Evolutionary conservation across 1,284 basidiomycete genomes (phyloP), one percentile per base, ranked within the genome.

Genomic region (Ustilago hordei): DNA sequence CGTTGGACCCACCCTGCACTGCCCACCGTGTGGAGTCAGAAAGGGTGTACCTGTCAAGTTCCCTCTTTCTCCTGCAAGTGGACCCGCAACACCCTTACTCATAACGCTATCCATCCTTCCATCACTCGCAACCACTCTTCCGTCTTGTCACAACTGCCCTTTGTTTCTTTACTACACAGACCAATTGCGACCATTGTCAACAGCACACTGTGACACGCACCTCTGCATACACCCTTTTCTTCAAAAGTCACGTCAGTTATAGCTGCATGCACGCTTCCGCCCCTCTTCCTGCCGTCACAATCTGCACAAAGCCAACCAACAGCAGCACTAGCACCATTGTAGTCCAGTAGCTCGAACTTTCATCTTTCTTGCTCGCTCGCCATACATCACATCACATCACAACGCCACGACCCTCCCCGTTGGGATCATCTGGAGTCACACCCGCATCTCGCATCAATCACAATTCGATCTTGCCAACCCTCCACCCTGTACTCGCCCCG

Each of bases 351-450:
- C 61, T 63, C 36, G 34, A 36, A 66, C 48, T 54, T 35, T 58
- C 55, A 35, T 35, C 59, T 36, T 19, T 19, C 38, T 35, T 19
- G n/a, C 43, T 35, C 69, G 64, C 69, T 72, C 69, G 69, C 57
- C 69, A 72, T 72, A 55, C 52, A 43, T 63, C 55, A 35, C 32
- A 52, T 62, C 56, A 60, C 32, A 52, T 62, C 56, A 60, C 68
- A 60, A 64, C 64, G 60, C 52, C 69, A 64, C 64, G 3, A 60
- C 28, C 50, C 35, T 31, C 28, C 32, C 39, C 38, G 55, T 60
- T 63, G 69, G 64, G 62, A 65, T 61, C 68, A 60, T 60, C 36
- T 13, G 31, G 58, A 70, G 63, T 61, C 69, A 63, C 28, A 58
- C 11, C 34, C 19, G 32, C 43, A 6, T 8, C 47, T 31, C 45